A percentile compares a stretch with the other conserved stretches of the same genome.
These are phyloP conservation scores for Lentinus brumalis DNA, from an alignment of 768 basidiomycete genomes.

Conservation along the genomic window DNA sequence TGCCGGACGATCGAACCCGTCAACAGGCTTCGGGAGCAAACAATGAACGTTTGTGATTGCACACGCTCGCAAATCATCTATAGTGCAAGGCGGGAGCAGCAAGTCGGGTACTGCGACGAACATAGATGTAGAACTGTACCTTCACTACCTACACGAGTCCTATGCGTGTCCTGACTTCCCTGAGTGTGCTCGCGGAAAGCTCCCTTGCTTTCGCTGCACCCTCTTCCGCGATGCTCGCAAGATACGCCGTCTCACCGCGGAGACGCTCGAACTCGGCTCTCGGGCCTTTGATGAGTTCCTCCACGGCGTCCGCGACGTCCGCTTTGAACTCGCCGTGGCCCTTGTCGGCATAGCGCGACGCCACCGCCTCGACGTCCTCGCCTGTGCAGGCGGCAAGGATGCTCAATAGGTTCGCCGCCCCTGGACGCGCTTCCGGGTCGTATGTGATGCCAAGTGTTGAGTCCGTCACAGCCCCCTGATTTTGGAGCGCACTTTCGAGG, in stretches of 20 bases:
- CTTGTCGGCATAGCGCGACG: conserved; percentile 50
- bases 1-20: too few species aligned
- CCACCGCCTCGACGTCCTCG: conserved; percentile 46
- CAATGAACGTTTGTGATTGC: too few species aligned
- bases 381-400: conserved; percentile 78
- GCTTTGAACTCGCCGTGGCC: conserved; percentile 72
- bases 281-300: conserved; percentile 64
- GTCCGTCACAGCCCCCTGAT: conserved; percentile 86
- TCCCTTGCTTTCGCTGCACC: conserved; percentile 67
- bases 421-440: conserved; percentile 79
- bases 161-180: conserved; percentile 64
- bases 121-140: neutral
- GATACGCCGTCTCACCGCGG: conserved; percentile 56
- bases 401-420: conserved; percentile 76
- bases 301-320: conserved; percentile 74
- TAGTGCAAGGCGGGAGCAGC: neutral
- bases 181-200: conserved; percentile 64
- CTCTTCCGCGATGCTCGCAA: conserved; percentile 59
- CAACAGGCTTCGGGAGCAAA: too few species aligned
- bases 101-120: neutral
- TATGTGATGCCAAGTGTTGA: conserved; percentile 74
- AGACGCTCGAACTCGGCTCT: conserved; percentile 70
- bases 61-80: too few species aligned
- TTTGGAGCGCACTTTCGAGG: conserved; percentile 62
- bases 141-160: conserved; percentile 45